Evolutionary conservation across 2,329 filamentous ascomycete species (phyloP).

Genomic region (Amylocarpus encephaloides): DNA sequence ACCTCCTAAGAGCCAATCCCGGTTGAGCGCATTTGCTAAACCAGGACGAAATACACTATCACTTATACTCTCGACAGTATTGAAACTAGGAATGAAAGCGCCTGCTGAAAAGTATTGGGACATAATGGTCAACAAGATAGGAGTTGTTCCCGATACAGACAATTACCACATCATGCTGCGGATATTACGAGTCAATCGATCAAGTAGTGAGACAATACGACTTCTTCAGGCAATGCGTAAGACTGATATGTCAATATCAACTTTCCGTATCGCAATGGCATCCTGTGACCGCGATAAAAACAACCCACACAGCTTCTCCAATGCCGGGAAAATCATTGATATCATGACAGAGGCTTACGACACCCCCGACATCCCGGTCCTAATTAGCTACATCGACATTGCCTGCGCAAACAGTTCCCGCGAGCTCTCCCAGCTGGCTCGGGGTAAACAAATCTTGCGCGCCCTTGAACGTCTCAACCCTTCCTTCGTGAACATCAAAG

Average conservation of each 20-base stretch:
- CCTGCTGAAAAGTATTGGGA: constrained; percentile 75
- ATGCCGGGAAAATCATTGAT: constrained; percentile 59
- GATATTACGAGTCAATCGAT: constrained; percentile 57
- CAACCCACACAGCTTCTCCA: constrained; percentile 61
- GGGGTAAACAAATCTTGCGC: constrained; percentile 44
- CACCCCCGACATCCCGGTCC: constrained; percentile 43
- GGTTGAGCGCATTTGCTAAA: constrained; percentile 32
- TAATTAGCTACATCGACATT: constrained; percentile 51
- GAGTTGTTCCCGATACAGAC: constrained; percentile 63
- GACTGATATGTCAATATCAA: constrained; percentile 40
- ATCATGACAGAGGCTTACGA: constrained; percentile 47
- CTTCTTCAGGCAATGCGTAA: constrained; percentile 51
- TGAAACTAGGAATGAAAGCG: constrained; percentile 51
- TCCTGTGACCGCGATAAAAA: constrained; percentile 70
- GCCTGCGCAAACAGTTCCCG: constrained; percentile 37
- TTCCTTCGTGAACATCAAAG: constrained; percentile 25
- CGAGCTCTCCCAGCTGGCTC: constrained; percentile 35
- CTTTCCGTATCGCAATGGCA: constrained; percentile 67
- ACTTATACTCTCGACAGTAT: constrained; percentile 59
- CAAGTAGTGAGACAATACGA: constrained; percentile 54
- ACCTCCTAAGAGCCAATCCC: constrained; percentile 16
- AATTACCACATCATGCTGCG: constrained; percentile 66
- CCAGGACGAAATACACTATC: constrained; percentile 58
- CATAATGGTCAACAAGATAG: constrained; percentile 53
- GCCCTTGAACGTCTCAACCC: constrained; percentile 43